A percentile compares a stretch with the other conserved stretches of the same genome.
These are phyloP conservation scores for Coemansia sp. DNA, from an alignment of 192 early-diverging fungal genomes.

Conservation along the genomic window DNA sequence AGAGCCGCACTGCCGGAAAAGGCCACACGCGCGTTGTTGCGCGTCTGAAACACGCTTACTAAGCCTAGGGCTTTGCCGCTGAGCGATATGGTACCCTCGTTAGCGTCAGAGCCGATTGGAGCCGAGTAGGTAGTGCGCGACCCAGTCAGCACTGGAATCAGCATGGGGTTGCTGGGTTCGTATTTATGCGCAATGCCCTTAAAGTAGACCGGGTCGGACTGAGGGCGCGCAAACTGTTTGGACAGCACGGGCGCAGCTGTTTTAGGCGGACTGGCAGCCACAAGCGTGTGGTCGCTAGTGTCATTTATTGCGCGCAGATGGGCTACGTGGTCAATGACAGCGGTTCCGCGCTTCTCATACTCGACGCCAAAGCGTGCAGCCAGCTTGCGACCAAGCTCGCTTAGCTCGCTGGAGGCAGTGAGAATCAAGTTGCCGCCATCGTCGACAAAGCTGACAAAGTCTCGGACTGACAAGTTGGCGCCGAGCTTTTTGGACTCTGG, in stretches of 20 bases:
- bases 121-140: conserved; percentile 66
- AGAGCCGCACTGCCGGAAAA: conserved; percentile 82
- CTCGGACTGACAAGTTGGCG: conserved; percentile 52
- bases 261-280: conserved; percentile 58
- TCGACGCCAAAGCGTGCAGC: conserved; percentile 89
- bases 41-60: conserved; percentile 84
- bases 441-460: conserved; percentile 84
- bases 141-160: conserved; percentile 64
- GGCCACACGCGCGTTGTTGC: conserved; percentile 83
- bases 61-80: conserved; percentile 68
- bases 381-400: conserved; percentile 75
- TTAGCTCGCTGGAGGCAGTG: conserved; percentile 65
- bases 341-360: conserved; percentile 71
- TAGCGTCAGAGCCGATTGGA: background rate
- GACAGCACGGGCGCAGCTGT: conserved; percentile 46
- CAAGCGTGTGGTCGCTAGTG: conserved; percentile 58
- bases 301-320: conserved; percentile 46
- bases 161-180: conserved; percentile 65
- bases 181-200: conserved; percentile 77
- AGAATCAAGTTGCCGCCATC: conserved; percentile 89
- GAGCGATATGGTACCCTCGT: conserved; percentile 24
- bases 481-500: conserved; percentile 70
- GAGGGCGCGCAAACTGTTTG: background rate
- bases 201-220: conserved; percentile 57
- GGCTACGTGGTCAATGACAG: conserved; percentile 73